These are phyloP conservation scores for Pugionium dolabratum DNA, from an alignment of 345 rosid genomes.

Conservation along the genomic window DNA sequence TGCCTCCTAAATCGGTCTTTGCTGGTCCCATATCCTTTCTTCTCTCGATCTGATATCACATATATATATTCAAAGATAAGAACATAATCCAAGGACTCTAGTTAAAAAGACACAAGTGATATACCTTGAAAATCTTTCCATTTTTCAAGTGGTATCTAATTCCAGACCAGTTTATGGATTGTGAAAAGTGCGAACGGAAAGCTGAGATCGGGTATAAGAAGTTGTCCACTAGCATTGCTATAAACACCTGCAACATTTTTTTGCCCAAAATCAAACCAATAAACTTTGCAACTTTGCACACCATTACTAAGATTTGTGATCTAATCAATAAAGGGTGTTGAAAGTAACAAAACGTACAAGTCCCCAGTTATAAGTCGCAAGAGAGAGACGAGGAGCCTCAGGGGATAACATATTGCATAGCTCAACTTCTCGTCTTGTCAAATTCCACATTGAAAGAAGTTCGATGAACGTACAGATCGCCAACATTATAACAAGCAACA, in stretches of 20 bases:
- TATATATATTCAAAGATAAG: neutral
- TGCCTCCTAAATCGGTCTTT: conserved; percentile 90
- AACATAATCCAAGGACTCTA: neutral
- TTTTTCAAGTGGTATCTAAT: conserved; percentile 80
- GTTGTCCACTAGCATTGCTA: conserved; percentile 91
- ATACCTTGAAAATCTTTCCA: conserved; percentile 89
- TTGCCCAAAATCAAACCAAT: conserved; percentile 17
- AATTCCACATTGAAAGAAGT: conserved; percentile 97
- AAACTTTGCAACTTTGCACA: neutral
- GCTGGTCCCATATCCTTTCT: conserved; percentile 78
- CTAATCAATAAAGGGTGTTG: conserved; percentile 14
- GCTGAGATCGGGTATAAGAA: conserved; percentile 88
- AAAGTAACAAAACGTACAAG: conserved; percentile 56
- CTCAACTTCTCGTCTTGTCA: conserved; percentile 92
- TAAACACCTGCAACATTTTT: conserved; percentile 59
- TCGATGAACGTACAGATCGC: conserved; percentile 70
- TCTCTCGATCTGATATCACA: conserved; percentile 74
- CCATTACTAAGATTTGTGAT: neutral
- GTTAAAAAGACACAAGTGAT: neutral
- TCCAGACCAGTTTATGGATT: conserved; percentile 98
- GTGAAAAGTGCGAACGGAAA: conserved; percentile 86
- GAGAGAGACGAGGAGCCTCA: conserved; percentile 85
- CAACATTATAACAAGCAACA: conserved; percentile 67
- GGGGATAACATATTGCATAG: conserved; percentile 95
- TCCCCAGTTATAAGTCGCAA: conserved; percentile 89